Base-by-base conservation (phyloP, 805 yeast species). In the Candida anglica region DNA sequence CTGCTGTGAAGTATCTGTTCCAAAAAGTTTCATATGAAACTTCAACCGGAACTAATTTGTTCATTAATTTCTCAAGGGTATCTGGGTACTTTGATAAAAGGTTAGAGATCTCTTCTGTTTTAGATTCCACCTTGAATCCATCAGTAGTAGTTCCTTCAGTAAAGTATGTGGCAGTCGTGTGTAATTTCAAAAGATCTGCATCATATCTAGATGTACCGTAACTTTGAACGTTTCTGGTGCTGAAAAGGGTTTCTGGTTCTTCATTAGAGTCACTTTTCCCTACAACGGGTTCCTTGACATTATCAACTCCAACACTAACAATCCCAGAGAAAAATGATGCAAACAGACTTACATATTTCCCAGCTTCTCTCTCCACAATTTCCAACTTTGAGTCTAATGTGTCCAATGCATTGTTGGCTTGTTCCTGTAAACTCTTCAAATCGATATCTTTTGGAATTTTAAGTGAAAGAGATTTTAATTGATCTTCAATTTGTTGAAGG, bases 371-470 rank as follows among this genome's bases (percentile, higher is more conserved):
- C 53, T 89, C 96, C 6, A 86, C 79, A 34, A 67, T 66, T 45
- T 85, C 95, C 29, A 89, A 65, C 44, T 81, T 42, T 6, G 74
- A 61, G 54, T 88, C 97, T 40, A 89, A 67, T 6, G 75, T 73
- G 41, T 86, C 89, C 32, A 88, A 63, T 33, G 67, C 68, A 23
- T 73, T 76, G 29, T 69, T 70, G 44, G 83, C 86, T 36, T 50
- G 63, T 4, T 29, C 27, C n/a, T 54, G 39, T 20, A 60, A 40
- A 15, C 41, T 40, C 15, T 46, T 36, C n/a, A 61, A 36, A 28
- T 58, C 52, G 15, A 57, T 37, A 10, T 50, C 47, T 4, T 47
- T 31, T n/a, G n/a, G n/a, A n/a, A n/a, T n/a, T n/a, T n/a, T n/a
- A n/a, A n/a, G n/a, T 14, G 36, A 26, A 21, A 59, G 38, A 6